Conservation (phyloP, 2,329 filamentous ascomycete genomes). For the Emericellopsis atlantica region DNA sequence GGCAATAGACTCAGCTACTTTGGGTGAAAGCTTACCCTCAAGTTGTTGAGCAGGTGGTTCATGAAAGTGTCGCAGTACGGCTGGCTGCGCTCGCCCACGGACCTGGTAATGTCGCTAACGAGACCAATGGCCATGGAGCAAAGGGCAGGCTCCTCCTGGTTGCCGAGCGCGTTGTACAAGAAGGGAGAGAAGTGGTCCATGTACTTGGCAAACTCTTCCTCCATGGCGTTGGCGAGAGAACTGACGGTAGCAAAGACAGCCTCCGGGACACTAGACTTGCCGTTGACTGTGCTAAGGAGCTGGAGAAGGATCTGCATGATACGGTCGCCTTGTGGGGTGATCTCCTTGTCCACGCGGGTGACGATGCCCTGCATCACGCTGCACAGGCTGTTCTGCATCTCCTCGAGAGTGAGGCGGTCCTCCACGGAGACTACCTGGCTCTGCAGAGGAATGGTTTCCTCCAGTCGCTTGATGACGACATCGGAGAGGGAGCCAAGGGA, state of each 20-base stretch:
- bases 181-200: constrained; percentile 92
- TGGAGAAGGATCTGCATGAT: constrained; percentile 87
- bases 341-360: constrained; percentile 80
- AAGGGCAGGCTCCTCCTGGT: constrained; percentile 87
- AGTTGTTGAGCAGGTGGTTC: constrained; percentile 91
- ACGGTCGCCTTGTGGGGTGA: constrained; percentile 77
- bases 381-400: constrained; percentile 93
- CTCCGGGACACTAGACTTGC: constrained; percentile 90
- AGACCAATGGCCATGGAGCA: constrained; percentile 97
- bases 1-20: neutral
- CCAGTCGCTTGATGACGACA: constrained; percentile 80
- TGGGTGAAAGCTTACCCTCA: constrained; percentile 46
- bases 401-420: constrained; percentile 88
- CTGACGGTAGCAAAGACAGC: constrained; percentile 87
- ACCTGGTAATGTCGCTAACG: constrained; percentile 90
- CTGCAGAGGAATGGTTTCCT: constrained; percentile 82
- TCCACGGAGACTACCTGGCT: constrained; percentile 92
- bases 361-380: constrained; percentile 89
- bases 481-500: constrained; percentile 74
- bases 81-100: constrained; percentile 78
- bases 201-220: constrained; percentile 90
- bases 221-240: constrained; percentile 79
- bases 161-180: constrained; percentile 85
- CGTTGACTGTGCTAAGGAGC: constrained; percentile 62
- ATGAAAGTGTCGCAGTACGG: constrained; percentile 96